phyloP scores from a whole-genome alignment of 306 rosid genomes.

The Lupinus albus region DNA sequence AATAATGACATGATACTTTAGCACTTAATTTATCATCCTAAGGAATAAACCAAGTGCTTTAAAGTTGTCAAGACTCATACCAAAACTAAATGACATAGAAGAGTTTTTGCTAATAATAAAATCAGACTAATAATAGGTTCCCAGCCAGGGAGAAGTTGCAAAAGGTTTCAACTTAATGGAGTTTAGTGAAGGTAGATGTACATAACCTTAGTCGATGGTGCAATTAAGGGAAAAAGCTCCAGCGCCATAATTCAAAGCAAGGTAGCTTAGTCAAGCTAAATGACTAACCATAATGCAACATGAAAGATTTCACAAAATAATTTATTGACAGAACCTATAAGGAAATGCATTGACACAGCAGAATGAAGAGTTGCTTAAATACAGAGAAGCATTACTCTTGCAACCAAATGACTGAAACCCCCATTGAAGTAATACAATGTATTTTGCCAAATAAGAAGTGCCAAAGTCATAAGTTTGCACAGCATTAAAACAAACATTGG shows the following conservation, averaged over 20 bases:
- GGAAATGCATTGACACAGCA: conserved; percentile 32
- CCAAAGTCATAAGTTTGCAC: conserved; percentile 27
- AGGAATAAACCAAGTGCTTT: no score
- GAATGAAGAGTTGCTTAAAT: conserved; percentile 20
- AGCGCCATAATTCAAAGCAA: neutral
- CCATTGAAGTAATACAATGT: conserved; percentile 33
- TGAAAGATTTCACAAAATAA: neutral
- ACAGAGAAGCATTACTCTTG: conserved; percentile 31
- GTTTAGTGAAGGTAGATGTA: no score
- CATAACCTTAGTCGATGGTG: no score
- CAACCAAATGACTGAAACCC: conserved; percentile 35
- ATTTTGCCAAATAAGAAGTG: conserved; percentile 37
- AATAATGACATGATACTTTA: no score
- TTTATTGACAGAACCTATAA: no score
- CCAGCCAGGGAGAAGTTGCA: no score
- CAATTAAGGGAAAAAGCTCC: neutral
- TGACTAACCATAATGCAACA: neutral
- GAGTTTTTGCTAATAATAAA: no score
- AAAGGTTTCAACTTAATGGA: no score
- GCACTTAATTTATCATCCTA: no score
- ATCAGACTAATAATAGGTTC: no score
- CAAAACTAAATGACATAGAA: no score
- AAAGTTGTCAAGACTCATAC: no score
- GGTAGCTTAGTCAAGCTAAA: neutral
- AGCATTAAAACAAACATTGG: conserved; percentile 24